phyloP scores from a whole-genome alignment of 768 basidiomycete genomes.

The Guyanaporus albipodus region DNA sequence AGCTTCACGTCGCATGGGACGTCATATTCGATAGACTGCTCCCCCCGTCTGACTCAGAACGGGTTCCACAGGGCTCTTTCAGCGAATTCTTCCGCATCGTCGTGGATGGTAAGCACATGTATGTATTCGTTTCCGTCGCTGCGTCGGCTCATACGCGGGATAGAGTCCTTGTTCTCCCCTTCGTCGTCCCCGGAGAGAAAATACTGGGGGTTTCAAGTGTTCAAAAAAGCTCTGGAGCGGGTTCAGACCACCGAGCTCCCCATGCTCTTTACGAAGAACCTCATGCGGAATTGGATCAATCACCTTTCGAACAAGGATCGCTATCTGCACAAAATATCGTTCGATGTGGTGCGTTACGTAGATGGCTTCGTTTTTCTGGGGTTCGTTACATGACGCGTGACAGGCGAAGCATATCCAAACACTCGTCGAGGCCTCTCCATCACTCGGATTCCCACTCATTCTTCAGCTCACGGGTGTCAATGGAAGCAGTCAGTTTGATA shows the following conservation, averaged over 20 bases:
- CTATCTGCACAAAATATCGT: constrained; percentile 85
- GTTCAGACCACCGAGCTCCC: constrained; percentile 65
- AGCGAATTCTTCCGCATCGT: constrained; percentile 88
- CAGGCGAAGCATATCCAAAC: constrained; percentile 74
- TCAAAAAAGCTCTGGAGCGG: constrained; percentile 72
- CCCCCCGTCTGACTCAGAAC: constrained; percentile 38
- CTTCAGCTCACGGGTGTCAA: constrained; percentile 79
- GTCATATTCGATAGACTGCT: constrained; percentile 75
- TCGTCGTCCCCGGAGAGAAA: constrained; percentile 85
- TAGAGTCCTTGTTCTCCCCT: constrained; percentile 84
- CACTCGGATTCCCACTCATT: constrained; percentile 80
- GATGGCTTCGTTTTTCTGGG: neutral
- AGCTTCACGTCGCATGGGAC: constrained; percentile 91
- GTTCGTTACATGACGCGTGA: neutral
- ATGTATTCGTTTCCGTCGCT: neutral
- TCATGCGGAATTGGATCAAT: constrained; percentile 96
- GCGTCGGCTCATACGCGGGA: neutral
- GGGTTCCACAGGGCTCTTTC: constrained; percentile 54
- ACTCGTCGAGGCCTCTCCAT: constrained; percentile 70
- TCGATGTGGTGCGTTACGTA: constrained; percentile 59
- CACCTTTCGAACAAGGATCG: constrained; percentile 87
- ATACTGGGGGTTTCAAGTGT: constrained; percentile 94
- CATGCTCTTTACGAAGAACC: constrained; percentile 89
- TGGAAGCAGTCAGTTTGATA: constrained; percentile 87
- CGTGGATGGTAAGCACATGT: constrained; percentile 72